These are phyloP conservation scores for Corinectria fuckeliana DNA, from an alignment of 2,329 filamentous ascomycete genomes.

Conservation along the genomic window DNA sequence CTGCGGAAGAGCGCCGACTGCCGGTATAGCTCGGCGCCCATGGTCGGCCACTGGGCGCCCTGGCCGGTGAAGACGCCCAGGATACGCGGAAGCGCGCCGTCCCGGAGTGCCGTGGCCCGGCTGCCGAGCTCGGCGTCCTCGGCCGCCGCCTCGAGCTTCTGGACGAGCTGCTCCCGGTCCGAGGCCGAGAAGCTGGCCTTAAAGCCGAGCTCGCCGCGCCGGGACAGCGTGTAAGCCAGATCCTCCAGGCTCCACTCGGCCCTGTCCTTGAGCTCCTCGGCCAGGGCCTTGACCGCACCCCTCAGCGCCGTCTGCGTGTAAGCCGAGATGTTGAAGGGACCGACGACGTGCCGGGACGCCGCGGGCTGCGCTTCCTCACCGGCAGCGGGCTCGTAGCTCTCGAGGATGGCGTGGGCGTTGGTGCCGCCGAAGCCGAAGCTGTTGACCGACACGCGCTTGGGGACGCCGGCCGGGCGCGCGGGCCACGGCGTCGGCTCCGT, in stretches of 20 bases:
- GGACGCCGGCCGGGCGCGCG: neutral
- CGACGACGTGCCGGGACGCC: slow-evolving; percentile 9
- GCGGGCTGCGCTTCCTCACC: neutral
- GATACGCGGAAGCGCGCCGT: slow-evolving; percentile 12
- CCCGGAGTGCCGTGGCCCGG: neutral
- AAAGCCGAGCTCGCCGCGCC: neutral
- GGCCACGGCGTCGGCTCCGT: slow-evolving; percentile 33
- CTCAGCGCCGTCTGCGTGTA: neutral
- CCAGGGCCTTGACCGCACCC: neutral
- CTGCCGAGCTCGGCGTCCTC: slow-evolving; percentile 23
- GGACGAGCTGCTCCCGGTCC: neutral
- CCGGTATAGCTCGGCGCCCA: slow-evolving; percentile 40
- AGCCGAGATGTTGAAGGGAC: neutral
- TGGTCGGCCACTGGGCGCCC: slow-evolving; percentile 43
- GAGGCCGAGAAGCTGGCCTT: neutral
- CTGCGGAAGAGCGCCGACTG: slow-evolving; percentile 11
- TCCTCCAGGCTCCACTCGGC: neutral
- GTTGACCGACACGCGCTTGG: slow-evolving; percentile 36
- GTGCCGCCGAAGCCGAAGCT: slow-evolving; percentile 51
- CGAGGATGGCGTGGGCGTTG: slow-evolving; percentile 52
- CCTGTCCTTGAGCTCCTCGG: neutral
- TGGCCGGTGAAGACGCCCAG: slow-evolving; percentile 45
- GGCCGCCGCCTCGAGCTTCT: neutral
- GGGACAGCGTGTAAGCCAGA: slow-evolving; percentile 1
- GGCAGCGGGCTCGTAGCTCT: slow-evolving; percentile 18